Base-by-base conservation (phyloP, 768 basidiomycete species). In the Rhizopogon vinicolor region DNA sequence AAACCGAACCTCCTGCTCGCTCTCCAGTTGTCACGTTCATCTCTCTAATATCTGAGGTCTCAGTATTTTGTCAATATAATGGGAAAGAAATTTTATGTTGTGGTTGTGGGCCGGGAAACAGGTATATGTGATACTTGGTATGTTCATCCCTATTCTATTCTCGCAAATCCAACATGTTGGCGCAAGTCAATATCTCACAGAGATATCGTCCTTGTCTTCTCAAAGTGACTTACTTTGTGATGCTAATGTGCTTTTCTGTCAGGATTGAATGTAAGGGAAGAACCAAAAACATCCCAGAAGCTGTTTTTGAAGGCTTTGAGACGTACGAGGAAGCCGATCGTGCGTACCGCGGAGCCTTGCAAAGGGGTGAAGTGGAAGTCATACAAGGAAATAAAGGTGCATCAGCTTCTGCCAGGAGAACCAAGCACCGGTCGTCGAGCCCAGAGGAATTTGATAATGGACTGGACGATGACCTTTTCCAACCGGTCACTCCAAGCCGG, bases 221-320 rank as follows among this genome's bases (percentile, higher is more conserved):
- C 44, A n/a, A 29, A 48, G 52, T 25, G 45, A 46, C 10, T 40
- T 35, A 46, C 13, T 40, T 40, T 39, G 4, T n/a, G 54, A 40
- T 51, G 59, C 54, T 53, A 51, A 54, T 44, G 53, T 46, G 41
- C 44, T 48, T 22, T 25, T 51, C 48, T 45, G 52, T 37, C 61
- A 84, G 82, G 83, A 62, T 75, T 9, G 75, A 80, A 61, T 75
- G 72, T 16, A 71, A 66, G 1, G 73, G 76, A 7, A 69, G 77
- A 51, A 76, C 79, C 10, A 74, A 61, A 51, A 70, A 74, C 4
- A 71, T 82, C 9, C 67, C 76, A 8, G 74, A 73, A 35, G 65
- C 78, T 3, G 57, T 76, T 6, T 63, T 73, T 59, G 73, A 83
- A 55, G 68, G 77, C 44, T 83, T 78, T 59, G 8, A 55, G 2